phyloP scores from a whole-genome alignment of 192 early-diverging fungal species.

The Coemansia sp. region DNA sequence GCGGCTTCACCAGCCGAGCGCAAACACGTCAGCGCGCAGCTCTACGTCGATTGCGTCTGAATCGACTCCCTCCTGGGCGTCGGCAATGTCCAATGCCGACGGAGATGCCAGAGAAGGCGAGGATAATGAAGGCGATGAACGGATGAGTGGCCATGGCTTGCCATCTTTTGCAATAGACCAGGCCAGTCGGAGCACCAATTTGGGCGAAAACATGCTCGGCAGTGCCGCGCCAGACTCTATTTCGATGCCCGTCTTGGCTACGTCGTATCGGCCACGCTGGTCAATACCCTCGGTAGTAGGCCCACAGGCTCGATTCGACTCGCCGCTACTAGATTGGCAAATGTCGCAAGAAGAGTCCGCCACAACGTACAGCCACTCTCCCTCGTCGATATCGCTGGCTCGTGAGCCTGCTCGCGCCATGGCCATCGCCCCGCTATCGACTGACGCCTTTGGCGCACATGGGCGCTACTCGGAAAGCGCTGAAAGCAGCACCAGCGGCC shows the following conservation, averaged over 20 bases:
- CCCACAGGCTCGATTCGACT: conserved; percentile 22
- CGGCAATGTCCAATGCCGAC: conserved; percentile 32
- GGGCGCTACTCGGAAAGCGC: background rate
- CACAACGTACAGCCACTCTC: conserved; percentile 19
- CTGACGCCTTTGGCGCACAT: background rate
- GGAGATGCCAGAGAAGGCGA: conserved; percentile 13
- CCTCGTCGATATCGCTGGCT: conserved; percentile 2
- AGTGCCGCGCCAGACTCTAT: background rate
- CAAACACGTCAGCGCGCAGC: conserved; percentile 41
- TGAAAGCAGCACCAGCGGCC: background rate
- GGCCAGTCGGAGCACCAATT: background rate
- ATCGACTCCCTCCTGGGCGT: conserved; percentile 40
- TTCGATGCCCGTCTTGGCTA: background rate
- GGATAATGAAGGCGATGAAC: conserved; percentile 11
- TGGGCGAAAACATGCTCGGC: background rate
- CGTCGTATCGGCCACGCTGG: conserved; percentile 1
- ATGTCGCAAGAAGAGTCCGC: conserved; percentile 25
- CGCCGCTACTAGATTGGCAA: conserved; percentile 44
- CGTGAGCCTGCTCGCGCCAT: background rate
- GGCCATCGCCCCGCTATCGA: conserved; percentile 1
- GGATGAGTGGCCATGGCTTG: background rate
- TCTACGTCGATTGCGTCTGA: conserved; percentile 39
- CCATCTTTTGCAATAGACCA: background rate
- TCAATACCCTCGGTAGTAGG: background rate
- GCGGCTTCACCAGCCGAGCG: conserved; percentile 25